These are phyloP conservation scores for Murraya koenigii DNA, from an alignment of 345 rosid genomes.

Conservation along the genomic window DNA sequence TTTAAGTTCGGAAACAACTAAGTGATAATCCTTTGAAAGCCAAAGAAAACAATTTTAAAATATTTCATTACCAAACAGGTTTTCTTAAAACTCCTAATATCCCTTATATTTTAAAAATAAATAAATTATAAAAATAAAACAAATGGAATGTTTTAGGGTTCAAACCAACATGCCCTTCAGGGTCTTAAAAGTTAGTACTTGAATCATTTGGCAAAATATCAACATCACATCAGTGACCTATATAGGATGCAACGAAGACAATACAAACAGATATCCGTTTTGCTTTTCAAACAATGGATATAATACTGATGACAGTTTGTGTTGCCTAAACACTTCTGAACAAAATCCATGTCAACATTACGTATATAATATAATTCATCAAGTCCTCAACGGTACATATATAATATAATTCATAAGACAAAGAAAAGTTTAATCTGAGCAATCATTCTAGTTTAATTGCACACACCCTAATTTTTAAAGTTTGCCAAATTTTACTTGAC, in stretches of 20 bases:
- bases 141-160: too few species aligned
- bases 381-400: background rate
- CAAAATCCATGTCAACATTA: background rate
- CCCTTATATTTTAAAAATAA: background rate
- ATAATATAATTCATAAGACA: background rate
- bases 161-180: too few species aligned
- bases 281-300: background rate
- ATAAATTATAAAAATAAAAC: too few species aligned
- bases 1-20: too few species aligned
- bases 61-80: background rate
- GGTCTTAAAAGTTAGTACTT: too few species aligned
- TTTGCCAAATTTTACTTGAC: background rate
- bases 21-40: background rate
- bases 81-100: background rate
- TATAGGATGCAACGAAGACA: background rate
- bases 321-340: background rate
- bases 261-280: background rate
- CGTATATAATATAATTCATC: background rate
- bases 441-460: background rate
- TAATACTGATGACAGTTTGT: background rate
- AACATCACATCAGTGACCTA: background rate
- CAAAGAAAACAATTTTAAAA: background rate
- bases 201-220: background rate
- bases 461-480: background rate
- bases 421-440: background rate